Conservation (phyloP, 129 eudicot species). For the Tanacetum coccineum region DNA sequence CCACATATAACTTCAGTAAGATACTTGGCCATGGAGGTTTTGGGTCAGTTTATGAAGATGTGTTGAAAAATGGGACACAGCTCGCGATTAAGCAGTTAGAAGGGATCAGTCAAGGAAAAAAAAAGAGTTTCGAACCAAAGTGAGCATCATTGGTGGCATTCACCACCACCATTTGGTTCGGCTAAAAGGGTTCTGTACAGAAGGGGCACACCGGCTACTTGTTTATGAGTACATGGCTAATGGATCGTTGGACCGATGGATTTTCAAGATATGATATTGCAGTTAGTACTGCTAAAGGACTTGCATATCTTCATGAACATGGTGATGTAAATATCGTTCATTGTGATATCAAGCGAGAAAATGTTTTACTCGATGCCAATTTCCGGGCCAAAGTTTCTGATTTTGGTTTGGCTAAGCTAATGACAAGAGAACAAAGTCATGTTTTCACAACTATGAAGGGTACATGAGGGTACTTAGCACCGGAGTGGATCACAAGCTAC, state of each 20-base stretch:
- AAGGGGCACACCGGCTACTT: slow-evolving; percentile 82
- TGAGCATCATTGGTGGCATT: slow-evolving; percentile 83
- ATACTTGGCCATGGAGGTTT: slow-evolving; percentile 95
- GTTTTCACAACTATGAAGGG: slow-evolving; percentile 83
- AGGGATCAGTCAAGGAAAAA: slow-evolving; percentile 92
- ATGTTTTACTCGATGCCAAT: slow-evolving; percentile 76
- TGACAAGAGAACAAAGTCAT: slow-evolving; percentile 89
- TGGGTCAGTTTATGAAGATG: slow-evolving; percentile 84
- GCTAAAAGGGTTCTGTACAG: slow-evolving; percentile 80
- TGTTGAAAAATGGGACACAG: slow-evolving; percentile 53
- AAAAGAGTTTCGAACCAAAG: slow-evolving; percentile 91
- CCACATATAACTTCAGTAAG: slow-evolving; percentile 59
- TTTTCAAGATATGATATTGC: slow-evolving; percentile 73
- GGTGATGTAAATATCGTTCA: slow-evolving; percentile 87
- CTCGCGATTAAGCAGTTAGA: slow-evolving; percentile 81
- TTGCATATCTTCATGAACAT: slow-evolving; percentile 90
- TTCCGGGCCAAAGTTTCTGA: slow-evolving; percentile 84
- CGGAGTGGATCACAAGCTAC: slow-evolving; percentile 88
- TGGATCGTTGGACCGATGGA: slow-evolving; percentile 79
- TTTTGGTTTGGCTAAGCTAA: slow-evolving; percentile 89
- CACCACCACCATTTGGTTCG: slow-evolving; percentile 85
- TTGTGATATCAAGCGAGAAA: slow-evolving; percentile 90
- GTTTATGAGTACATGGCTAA: slow-evolving; percentile 89
- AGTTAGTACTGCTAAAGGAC: slow-evolving; percentile 81
- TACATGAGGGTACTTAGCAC: slow-evolving; percentile 89